These are phyloP conservation scores for Cylindrotheca fusiformis DNA, from an alignment of 108 stramenopile species.

Conservation along the genomic window DNA sequence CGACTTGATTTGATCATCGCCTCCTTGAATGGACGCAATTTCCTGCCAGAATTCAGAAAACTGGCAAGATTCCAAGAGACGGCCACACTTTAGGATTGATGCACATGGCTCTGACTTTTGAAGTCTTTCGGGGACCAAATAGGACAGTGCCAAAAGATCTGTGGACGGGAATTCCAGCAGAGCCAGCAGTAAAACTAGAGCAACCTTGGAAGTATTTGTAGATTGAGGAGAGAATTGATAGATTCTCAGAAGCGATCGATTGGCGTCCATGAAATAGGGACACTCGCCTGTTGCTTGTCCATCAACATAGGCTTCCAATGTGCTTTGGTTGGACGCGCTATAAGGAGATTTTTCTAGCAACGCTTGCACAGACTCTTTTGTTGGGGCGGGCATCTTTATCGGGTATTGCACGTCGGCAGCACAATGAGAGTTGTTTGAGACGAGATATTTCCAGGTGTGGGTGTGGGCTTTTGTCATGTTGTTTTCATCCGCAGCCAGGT, in stretches of 20 bases:
- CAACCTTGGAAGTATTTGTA: conserved; percentile 32
- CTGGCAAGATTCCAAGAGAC: conserved; percentile 68
- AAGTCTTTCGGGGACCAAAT: conserved; percentile 68
- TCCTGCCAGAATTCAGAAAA: conserved; percentile 78
- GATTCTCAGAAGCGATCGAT: conserved; percentile 69
- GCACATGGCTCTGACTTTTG: conserved; percentile 59
- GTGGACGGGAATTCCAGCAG: conserved; percentile 61
- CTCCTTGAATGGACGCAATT: conserved; percentile 43
- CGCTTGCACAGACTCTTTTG: conserved; percentile 27
- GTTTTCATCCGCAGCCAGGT: too few relatives aligned
- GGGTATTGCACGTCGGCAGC: background rate
- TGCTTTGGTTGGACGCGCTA: conserved; percentile 46
- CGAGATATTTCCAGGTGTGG: too few relatives aligned
- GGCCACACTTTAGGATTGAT: conserved; percentile 51
- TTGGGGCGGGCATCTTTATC: too few relatives aligned
- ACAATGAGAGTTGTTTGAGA: too few relatives aligned
- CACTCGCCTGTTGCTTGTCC: conserved; percentile 68
- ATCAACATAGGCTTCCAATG: conserved; percentile 70
- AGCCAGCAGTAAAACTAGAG: conserved; percentile 54
- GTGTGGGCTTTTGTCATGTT: too few relatives aligned
- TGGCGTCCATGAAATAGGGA: conserved; percentile 78
- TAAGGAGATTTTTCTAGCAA: conserved; percentile 38
- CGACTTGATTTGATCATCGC: conserved; percentile 37
- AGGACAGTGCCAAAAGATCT: conserved; percentile 67
- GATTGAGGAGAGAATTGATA: conserved; percentile 73